Conservation (phyloP, 345 rosid genomes). For the Populus alba region DNA sequence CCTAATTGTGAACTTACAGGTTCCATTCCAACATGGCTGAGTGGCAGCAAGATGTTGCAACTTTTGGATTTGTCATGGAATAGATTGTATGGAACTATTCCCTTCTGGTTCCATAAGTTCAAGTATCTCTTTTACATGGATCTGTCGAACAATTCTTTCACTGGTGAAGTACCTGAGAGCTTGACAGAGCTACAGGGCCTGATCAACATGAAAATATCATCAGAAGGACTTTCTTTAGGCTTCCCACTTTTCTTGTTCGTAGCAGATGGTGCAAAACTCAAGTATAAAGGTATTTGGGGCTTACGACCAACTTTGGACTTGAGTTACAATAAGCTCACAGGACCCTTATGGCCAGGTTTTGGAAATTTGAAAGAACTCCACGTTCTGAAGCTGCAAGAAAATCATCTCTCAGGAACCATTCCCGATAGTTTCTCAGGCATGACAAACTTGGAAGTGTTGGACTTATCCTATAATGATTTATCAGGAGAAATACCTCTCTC, state of each 20-base stretch:
- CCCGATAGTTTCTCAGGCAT: slow-evolving; percentile 18
- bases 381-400: not conserved
- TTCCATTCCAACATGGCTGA: slow-evolving; percentile 22
- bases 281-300: slow-evolving; percentile 18
- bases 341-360: slow-evolving; percentile 21
- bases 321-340: slow-evolving; percentile 20
- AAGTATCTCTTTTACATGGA: slow-evolving; percentile 24
- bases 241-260: not conserved
- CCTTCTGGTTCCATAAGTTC: slow-evolving; percentile 17
- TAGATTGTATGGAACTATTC: slow-evolving; percentile 15
- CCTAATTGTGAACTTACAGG: slow-evolving; percentile 14
- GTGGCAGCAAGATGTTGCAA: not conserved
- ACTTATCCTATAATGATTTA: slow-evolving; percentile 18
- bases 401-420: slow-evolving; percentile 17
- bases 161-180: slow-evolving; percentile 29
- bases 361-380: slow-evolving; percentile 29
- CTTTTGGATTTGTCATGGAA: slow-evolving; percentile 25
- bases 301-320: slow-evolving; percentile 22
- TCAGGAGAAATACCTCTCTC: slow-evolving; percentile 29
- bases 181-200: slow-evolving; percentile 19
- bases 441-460: slow-evolving; percentile 19
- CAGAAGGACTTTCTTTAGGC: not conserved
- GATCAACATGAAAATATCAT: not conserved
- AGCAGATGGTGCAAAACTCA: not conserved
- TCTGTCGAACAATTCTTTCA: slow-evolving; percentile 34